Conservation (phyloP, 2,329 filamentous ascomycete genomes). For the Ceratocystis lukuohia region DNA sequence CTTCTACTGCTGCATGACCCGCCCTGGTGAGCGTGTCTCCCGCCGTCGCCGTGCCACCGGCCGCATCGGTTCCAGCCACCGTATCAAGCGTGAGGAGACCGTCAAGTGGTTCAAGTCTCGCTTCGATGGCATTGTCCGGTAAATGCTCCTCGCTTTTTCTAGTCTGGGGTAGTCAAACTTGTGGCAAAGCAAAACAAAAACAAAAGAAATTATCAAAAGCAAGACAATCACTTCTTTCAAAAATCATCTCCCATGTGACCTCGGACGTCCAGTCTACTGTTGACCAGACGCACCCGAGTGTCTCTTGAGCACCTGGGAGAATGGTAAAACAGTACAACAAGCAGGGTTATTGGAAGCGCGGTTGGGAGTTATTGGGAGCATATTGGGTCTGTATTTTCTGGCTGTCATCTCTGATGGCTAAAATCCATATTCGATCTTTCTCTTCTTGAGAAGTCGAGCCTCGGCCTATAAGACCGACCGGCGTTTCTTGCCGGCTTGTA, state of each 20-base stretch:
- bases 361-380: slow-evolving; percentile 24
- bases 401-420: slow-evolving; percentile 31
- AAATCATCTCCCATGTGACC: slow-evolving; percentile 18
- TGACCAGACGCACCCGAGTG: slow-evolving; percentile 17
- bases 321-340: slow-evolving; percentile 24
- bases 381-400: slow-evolving; percentile 25
- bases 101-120: slow-evolving; percentile 87
- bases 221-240: slow-evolving; percentile 19
- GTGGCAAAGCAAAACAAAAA: slow-evolving; percentile 16
- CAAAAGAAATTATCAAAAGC: slow-evolving; percentile 15
- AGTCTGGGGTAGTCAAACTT: no score
- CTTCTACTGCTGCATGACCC: slow-evolving; percentile 99
- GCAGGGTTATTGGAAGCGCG: slow-evolving; percentile 19
- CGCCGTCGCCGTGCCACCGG: slow-evolving; percentile 84
- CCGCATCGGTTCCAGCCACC: slow-evolving; percentile 75
- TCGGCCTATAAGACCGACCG: slow-evolving; percentile 63
- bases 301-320: slow-evolving; percentile 16
- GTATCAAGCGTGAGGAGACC: slow-evolving; percentile 88
- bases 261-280: slow-evolving; percentile 16
- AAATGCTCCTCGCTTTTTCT: slow-evolving; percentile 36
- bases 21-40: slow-evolving; percentile 93
- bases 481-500: slow-evolving; percentile 50
- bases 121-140: slow-evolving; percentile 98
- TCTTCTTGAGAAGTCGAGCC: slow-evolving; percentile 37
- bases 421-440: slow-evolving; percentile 42